phyloP scores from a whole-genome alignment of 805 yeast genomes.

The Priceomyces melissophilus region DNA sequence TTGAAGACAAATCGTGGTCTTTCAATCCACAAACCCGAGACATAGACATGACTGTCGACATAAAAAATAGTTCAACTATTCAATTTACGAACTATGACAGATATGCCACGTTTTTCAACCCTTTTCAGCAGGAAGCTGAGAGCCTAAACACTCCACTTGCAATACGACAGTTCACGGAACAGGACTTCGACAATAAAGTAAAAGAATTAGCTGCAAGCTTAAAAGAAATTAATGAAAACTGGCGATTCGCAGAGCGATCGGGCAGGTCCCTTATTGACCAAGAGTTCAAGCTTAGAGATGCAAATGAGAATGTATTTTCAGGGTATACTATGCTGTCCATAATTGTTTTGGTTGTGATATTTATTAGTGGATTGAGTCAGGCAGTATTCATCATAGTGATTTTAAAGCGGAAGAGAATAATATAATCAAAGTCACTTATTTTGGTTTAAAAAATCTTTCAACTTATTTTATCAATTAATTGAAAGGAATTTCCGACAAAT shows the following conservation, averaged over 20 bases:
- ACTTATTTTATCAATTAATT: neutral
- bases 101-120: constrained; percentile 32
- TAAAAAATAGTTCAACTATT: constrained; percentile 32
- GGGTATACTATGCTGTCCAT: constrained; percentile 30
- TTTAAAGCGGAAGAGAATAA: constrained; percentile 24
- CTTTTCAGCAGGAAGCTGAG: constrained; percentile 1
- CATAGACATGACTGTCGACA: constrained; percentile 30
- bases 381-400: constrained; percentile 26
- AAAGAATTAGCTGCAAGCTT: constrained; percentile 28
- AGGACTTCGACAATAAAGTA: constrained; percentile 31
- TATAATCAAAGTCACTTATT: neutral
- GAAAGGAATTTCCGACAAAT: neutral
- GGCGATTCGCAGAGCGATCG: constrained; percentile 25
- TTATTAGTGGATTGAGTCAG: constrained; percentile 29
- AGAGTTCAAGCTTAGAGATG: constrained; percentile 33
- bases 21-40: constrained; percentile 31
- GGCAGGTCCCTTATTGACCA: constrained; percentile 27
- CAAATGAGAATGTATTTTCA: constrained; percentile 35
- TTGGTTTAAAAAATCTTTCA: neutral
- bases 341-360: constrained; percentile 22
- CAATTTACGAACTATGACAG: constrained; percentile 33
- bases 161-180: constrained; percentile 22
- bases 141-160: constrained; percentile 1
- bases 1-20: constrained; percentile 41
- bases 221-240: constrained; percentile 26